Evolutionary conservation across 768 basidiomycete species (phyloP).

Genomic region (Tulasnella sp.): DNA sequence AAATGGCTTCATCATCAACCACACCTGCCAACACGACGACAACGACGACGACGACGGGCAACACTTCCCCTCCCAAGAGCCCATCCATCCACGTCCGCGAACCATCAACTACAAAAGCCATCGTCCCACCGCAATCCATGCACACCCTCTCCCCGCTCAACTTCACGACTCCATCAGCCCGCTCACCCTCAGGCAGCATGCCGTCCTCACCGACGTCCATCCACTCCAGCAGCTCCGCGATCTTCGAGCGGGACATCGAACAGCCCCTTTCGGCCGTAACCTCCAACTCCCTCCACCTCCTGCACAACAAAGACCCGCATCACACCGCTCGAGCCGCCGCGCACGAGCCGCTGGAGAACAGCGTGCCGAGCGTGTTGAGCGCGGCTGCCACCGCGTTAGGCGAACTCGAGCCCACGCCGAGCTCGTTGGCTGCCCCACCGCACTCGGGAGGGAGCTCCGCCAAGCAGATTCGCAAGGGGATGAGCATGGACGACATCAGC

Average conservation of each 20-base stretch:
- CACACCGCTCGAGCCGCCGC: constrained; percentile 6
- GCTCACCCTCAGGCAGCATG: not conserved
- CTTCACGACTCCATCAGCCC: not conserved
- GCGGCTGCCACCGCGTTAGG: constrained; percentile 13
- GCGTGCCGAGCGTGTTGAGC: constrained; percentile 13
- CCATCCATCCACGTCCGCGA: not conserved
- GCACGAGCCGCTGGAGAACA: constrained; percentile 11
- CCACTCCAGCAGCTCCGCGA: constrained; percentile 15
- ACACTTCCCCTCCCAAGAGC: not conserved
- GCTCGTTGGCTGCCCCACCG: not conserved
- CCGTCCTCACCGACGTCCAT: constrained; percentile 15
- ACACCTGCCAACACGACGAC: no score
- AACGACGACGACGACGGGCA: no score
- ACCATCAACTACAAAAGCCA: not conserved
- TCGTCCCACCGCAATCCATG: not conserved
- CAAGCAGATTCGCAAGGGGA: not conserved
- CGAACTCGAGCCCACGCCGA: not conserved
- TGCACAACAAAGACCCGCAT: constrained; percentile 10
- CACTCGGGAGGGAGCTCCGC: not conserved
- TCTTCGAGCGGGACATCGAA: constrained; percentile 16
- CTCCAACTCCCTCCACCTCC: not conserved
- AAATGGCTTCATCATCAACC: not conserved
- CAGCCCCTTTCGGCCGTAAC: not conserved
- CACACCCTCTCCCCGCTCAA: constrained; percentile 2
- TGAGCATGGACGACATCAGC: constrained; percentile 13